These are phyloP conservation scores for Ogataea degrootiae DNA, from an alignment of 805 yeast genomes.

Conservation along the genomic window DNA sequence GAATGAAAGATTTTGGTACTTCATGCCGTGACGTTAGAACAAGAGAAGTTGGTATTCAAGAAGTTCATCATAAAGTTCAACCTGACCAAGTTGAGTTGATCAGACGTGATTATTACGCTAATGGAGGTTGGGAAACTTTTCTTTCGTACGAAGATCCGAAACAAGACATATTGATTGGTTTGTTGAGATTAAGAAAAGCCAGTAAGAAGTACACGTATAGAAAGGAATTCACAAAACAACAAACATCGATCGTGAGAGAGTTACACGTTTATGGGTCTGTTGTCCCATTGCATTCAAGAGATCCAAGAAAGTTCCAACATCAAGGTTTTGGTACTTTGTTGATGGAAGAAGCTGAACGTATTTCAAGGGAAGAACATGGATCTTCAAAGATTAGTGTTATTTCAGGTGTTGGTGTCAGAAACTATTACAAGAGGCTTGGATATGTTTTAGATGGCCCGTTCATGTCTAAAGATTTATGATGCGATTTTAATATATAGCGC, in stretches of 20 bases:
- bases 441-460: conserved; percentile 92
- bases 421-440: conserved; percentile 89
- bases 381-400: conserved; percentile 88
- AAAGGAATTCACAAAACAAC: conserved; percentile 78
- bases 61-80: conserved; percentile 92
- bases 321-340: conserved; percentile 97
- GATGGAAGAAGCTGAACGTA: conserved; percentile 98
- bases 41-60: conserved; percentile 97
- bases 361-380: conserved; percentile 93
- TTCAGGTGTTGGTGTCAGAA: conserved; percentile 96
- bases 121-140: conserved; percentile 99
- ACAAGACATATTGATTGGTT: conserved; percentile 90
- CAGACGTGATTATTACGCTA: conserved; percentile 93
- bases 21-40: conserved; percentile 95
- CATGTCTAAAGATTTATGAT: conserved; percentile 68
- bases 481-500: not conserved
- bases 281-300: conserved; percentile 93
- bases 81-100: conserved; percentile 97
- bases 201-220: conserved; percentile 85
- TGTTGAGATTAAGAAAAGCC: conserved; percentile 82
- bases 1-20: conserved; percentile 98
- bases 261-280: conserved; percentile 96
- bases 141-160: conserved; percentile 94
- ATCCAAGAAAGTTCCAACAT: conserved; percentile 97
- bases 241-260: conserved; percentile 93